A percentile compares a stretch with the other conserved stretches of the same genome.
phyloP scores from a whole-genome alignment of 2,329 filamentous ascomycete genomes.

The Trichoderma oligosporum region DNA sequence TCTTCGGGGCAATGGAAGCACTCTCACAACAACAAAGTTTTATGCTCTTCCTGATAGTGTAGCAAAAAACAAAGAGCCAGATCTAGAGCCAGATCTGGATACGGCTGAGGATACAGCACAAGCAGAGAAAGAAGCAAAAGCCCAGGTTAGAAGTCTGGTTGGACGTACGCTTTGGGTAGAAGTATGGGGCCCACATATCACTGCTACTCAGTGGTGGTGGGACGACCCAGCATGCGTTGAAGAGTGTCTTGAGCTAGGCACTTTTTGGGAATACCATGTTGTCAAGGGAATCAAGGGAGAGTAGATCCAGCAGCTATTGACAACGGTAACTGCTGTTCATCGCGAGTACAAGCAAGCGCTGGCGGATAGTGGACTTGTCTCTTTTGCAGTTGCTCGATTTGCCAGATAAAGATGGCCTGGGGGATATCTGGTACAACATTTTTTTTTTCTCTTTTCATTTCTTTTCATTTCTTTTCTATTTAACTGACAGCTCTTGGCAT shows the following conservation, averaged over 20 bases:
- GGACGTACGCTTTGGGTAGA: constrained; percentile 59
- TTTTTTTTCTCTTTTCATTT: not conserved
- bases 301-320: not conserved
- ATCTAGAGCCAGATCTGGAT: constrained; percentile 21
- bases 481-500: not conserved
- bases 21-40: constrained; percentile 47
- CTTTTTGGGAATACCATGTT: constrained; percentile 56
- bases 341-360: not conserved
- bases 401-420: not conserved
- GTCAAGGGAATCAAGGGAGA: constrained; percentile 52
- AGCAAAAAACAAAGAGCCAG: constrained; percentile 24
- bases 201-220: constrained; percentile 58
- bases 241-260: constrained; percentile 53
- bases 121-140: constrained; percentile 33
- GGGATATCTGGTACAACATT: no score
- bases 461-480: not conserved
- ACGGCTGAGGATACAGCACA: not conserved
- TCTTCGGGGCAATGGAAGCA: constrained; percentile 47
- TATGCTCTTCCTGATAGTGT: constrained; percentile 40
- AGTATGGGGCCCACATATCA: constrained; percentile 54
- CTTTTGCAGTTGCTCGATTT: not conserved
- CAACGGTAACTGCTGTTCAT: not conserved
- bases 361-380: not conserved
- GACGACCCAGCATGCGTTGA: constrained; percentile 51
- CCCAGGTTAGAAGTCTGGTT: constrained; percentile 49